Base-by-base conservation (phyloP, 768 basidiomycete species). In the Tricholomella constricta region DNA sequence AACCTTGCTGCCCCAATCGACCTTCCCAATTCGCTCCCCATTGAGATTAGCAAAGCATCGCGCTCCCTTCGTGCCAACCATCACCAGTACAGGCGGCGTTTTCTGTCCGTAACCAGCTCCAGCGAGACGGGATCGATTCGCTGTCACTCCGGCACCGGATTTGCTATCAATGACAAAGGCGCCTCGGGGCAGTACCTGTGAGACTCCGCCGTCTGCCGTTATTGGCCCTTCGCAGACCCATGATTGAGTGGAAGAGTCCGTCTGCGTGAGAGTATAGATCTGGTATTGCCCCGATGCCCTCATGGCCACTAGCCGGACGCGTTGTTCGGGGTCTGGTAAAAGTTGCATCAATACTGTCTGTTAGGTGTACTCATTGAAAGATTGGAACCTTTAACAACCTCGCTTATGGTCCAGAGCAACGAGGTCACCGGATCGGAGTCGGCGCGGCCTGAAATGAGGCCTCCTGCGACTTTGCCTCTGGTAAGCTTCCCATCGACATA, bases 351-450 rank as follows among this genome's bases (percentile, higher is more conserved):
- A 42, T 20, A n/a, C n/a, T n/a, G 49, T 51, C 35, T 23, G 17
- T 45, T 5, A 57, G 17, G 23, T n/a, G 29, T 23, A 9, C 10
- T 45, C 20, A 25, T 23, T 34, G 14, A 27, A 22, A 15, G 46
- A 25, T 48, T 27, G 11, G n/a, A 48, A 78, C 89, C 88, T 65
- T 80, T 69, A 4, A 77, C 78, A 19, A 86, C 63, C 2, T 78
- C 69, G 44, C 80, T 76, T 5, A 91, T 78, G 0, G 85, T 77
- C 90, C 90, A 96, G 23, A 78, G 73, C 55, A 95, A 65, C 1
- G 79, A 78, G 15, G 69, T 69, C 8, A 89, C 68, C 1, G 72
- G 68, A 48, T 83, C 80, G 15, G 75, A 68, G n/a, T 66, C 70
- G 45, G 73, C 53, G 47, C 73, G 69, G 20, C 62, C 59, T 20